Base-by-base conservation (phyloP, 2,329 filamentous ascomycete genomes). In the Erysiphe pisi region DNA sequence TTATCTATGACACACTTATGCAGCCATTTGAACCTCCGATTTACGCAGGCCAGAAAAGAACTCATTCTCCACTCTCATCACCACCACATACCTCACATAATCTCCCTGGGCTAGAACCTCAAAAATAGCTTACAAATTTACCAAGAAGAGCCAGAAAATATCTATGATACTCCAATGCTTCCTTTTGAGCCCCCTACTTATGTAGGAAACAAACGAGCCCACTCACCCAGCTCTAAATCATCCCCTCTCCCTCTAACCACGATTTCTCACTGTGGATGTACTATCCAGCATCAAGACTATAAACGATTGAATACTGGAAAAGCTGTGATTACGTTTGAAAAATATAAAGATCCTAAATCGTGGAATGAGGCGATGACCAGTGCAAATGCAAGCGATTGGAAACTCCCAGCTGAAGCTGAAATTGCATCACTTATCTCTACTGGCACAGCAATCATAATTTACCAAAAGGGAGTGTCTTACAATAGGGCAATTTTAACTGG, bases 41-140 rank as follows among this genome's bases (percentile, higher is more conserved):
- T 28, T 28, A 25, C 18, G 61, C 61, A 68, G 61, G 61, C 31
- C 61, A 68, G 18, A 68, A 65, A n/a, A 56, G 52, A 56, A 56
- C 18, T 56, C 52, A 56, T n/a, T 56, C 52, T 43, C 40, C 11
- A 43, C 11, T 8, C 40, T 9, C 40, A 43, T 43, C 40, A 43
- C 7, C 40, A 9, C 11, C 40, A 43, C 40, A 43, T 43, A 43
- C 40, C 40, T 43, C 40, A 8, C 1, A 43, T 8, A 9, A 43
- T 43, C 40, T 43, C 7, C 11, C 40, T 18, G 2, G 16, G n/a
- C 52, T 18, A 61, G 56, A 61, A 61, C 20, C 56, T 43, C 40
- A 43, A 61, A 61, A 20, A 61, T 61, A 61, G 56, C 4, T 9
- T 9, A 8, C 56, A 61, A 61, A 14, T 12, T 4, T 16, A 61